A percentile compares a stretch with the other conserved stretches of the same genome.
Evolutionary conservation across 2,329 filamentous ascomycete genomes (phyloP).

Genomic region (Claviceps sp.): DNA sequence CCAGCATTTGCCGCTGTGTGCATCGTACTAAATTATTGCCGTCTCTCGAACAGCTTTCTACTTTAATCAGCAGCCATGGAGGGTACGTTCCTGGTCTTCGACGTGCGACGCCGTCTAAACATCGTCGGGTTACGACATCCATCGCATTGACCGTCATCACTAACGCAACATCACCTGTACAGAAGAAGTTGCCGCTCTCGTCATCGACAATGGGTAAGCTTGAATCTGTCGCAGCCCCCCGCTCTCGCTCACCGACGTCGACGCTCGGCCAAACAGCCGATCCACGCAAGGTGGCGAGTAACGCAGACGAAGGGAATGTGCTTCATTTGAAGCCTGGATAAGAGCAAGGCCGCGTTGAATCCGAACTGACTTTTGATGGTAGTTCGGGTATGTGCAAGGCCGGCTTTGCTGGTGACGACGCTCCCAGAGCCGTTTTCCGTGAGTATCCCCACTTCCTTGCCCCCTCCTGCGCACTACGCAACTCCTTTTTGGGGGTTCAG

Average conservation of each 20-base stretch:
- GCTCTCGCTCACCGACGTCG: slow-evolving; percentile 24
- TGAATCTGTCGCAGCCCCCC: slow-evolving; percentile 11
- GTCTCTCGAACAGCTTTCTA: slow-evolving; percentile 17
- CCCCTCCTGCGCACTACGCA: slow-evolving; percentile 6
- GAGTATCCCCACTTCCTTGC: slow-evolving; percentile 41
- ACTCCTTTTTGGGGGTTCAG: slow-evolving; percentile 5
- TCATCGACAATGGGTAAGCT: slow-evolving; percentile 99
- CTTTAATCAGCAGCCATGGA: slow-evolving; percentile 41
- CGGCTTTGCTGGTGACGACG: slow-evolving; percentile 99
- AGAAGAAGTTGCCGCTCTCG: slow-evolving; percentile 99
- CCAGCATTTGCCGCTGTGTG: neutral
- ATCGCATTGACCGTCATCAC: slow-evolving; percentile 16
- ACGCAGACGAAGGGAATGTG: neutral
- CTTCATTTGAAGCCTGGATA: neutral
- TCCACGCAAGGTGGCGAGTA: slow-evolving; percentile 1
- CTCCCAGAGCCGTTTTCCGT: slow-evolving; percentile 99
- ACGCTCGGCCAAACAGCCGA: slow-evolving; percentile 4
- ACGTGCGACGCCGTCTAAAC: neutral
- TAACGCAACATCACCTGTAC: slow-evolving; percentile 31
- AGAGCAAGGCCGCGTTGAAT: neutral
- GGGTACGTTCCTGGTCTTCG: slow-evolving; percentile 26
- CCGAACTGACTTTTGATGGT: slow-evolving; percentile 27
- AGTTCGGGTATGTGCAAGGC: slow-evolving; percentile 99
- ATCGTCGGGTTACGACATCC: neutral
- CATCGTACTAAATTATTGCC: slow-evolving; percentile 5